Conservation (phyloP, 495 filamentous ascomycete genomes). For the Pseudotulostoma volvatum region DNA sequence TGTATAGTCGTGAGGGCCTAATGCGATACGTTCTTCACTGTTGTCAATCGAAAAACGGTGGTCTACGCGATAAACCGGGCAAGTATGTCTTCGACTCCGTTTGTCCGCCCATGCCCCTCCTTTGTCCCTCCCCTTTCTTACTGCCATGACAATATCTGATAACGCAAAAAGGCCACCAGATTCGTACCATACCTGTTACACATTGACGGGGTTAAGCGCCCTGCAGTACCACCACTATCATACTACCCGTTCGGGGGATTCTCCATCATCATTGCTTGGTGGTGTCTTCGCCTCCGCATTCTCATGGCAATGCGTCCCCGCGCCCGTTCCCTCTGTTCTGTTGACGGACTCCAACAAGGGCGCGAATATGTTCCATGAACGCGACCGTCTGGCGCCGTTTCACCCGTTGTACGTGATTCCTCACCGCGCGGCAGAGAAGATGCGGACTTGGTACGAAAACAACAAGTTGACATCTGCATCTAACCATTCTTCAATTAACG, state of each 20-base stretch:
- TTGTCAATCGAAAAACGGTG: slow-evolving; percentile 64
- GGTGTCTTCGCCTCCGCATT: slow-evolving; percentile 37
- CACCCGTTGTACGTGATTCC: slow-evolving; percentile 84
- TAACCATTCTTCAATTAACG: no score
- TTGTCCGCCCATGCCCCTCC: no score
- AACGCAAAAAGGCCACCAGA: slow-evolving; percentile 46
- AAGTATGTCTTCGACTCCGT: slow-evolving; percentile 47
- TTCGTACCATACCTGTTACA: slow-evolving; percentile 84
- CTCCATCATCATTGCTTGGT: slow-evolving; percentile 15
- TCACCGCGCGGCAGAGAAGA: slow-evolving; percentile 44
- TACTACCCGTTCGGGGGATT: no score
- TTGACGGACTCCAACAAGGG: slow-evolving; percentile 23
- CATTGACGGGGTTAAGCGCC: slow-evolving; percentile 68
- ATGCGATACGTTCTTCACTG: slow-evolving; percentile 77
- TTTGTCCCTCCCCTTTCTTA: neutral
- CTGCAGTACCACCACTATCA: slow-evolving; percentile 64
- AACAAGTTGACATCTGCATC: neutral
- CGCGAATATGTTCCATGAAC: slow-evolving; percentile 28
- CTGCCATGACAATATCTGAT: slow-evolving; percentile 4
- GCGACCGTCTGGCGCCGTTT: slow-evolving; percentile 34
- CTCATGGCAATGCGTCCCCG: slow-evolving; percentile 43
- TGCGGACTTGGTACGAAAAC: slow-evolving; percentile 44
- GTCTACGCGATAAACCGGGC: slow-evolving; percentile 83
- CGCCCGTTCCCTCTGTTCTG: slow-evolving; percentile 17
- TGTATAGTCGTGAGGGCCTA: slow-evolving; percentile 76